Evolutionary conservation across 2,329 filamentous ascomycete species (phyloP), one percentile per base, ranked within the genome.

Genomic region (Hysterium pulicare): DNA sequence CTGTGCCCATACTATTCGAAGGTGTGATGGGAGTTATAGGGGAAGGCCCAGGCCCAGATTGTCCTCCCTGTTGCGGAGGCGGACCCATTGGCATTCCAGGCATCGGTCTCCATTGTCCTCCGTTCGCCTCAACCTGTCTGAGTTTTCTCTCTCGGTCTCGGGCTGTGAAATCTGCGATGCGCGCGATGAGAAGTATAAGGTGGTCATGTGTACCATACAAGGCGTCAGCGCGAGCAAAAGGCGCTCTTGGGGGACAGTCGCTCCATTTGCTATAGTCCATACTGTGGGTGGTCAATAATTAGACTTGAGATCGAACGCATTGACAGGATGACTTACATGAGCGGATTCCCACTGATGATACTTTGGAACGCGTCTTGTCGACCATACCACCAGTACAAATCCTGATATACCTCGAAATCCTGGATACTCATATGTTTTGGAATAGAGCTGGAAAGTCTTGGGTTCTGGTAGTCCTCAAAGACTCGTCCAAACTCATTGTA

Each of bases 301-400:
- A 17, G n/a, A 15, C 17, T 34, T 34, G 17, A 34, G 3, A 15
- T 20, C 32, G 16, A 17, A 34, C 21, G 33, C n/a, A 17, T 20
- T 8, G 8, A 23, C 22, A 21, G 19, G 3, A 37, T 16, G 19
- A 77, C 89, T 77, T 73, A 95, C 89, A 96, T 84, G 35, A 94
- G 73, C 48, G 78, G 78, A 32, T 91, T 90, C 7, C 89, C 91
- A 52, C 90, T 93, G 19, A 97, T 72, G 47, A 96, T 81, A 61
- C 87, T 90, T 64, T 96, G 91, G 54, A 91, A 94, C 7, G 87
- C 82, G 63, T 97, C 93, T 73, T 96, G 93, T 66, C 95, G 95
- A 55, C 81, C 84, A 62, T 90, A 96, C 87, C 90, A 96, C 90
- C 91, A 98, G 61, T 86, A 94, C 4, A 97, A 70, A 67, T 97